phyloP scores from a whole-genome alignment of 352 stramenopile species.

The Peronospora farinosa region DNA sequence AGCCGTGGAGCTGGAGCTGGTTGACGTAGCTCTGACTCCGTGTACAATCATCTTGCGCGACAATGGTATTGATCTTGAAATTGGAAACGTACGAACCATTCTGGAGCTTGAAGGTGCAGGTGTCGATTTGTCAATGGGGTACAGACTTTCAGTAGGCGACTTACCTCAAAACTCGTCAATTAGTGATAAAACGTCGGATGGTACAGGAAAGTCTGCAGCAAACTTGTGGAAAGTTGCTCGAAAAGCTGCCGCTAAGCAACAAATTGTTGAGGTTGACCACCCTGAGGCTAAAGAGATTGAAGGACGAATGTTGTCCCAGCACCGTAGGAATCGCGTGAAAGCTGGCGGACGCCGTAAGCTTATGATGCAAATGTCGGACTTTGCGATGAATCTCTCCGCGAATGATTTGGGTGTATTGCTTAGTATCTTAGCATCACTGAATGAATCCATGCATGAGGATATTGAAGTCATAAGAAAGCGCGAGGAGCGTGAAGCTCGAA shows the following conservation, averaged over 20 bases:
- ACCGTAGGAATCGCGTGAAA: slow-evolving; percentile 42
- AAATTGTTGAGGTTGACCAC: slow-evolving; percentile 60
- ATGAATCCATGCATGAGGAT: slow-evolving; percentile 68
- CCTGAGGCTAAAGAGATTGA: slow-evolving; percentile 36
- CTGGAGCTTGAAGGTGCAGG: slow-evolving; percentile 83
- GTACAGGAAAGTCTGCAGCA: slow-evolving; percentile 26
- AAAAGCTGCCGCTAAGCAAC: slow-evolving; percentile 41
- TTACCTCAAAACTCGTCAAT: slow-evolving; percentile 18
- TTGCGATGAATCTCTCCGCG: slow-evolving; percentile 74
- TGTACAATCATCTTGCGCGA: slow-evolving; percentile 56
- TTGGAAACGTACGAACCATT: slow-evolving; percentile 66
- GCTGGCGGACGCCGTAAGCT: slow-evolving; percentile 53
- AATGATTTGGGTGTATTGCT: slow-evolving; percentile 78
- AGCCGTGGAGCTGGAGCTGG: slow-evolving; percentile 63
- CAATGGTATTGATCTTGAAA: slow-evolving; percentile 70
- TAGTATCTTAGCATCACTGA: slow-evolving; percentile 60
- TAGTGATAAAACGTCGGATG: slow-evolving; percentile 7
- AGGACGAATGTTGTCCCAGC: slow-evolving; percentile 20
- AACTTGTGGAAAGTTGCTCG: slow-evolving; percentile 62
- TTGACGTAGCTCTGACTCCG: slow-evolving; percentile 73
- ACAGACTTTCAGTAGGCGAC: slow-evolving; percentile 55
- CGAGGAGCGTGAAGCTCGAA: slow-evolving; percentile 37
- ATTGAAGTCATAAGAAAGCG: slow-evolving; percentile 50
- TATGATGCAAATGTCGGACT: slow-evolving; percentile 78
- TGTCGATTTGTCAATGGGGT: slow-evolving; percentile 72